Conservation (phyloP, 1,284 basidiomycete genomes). For the Trametes hirsuta region DNA sequence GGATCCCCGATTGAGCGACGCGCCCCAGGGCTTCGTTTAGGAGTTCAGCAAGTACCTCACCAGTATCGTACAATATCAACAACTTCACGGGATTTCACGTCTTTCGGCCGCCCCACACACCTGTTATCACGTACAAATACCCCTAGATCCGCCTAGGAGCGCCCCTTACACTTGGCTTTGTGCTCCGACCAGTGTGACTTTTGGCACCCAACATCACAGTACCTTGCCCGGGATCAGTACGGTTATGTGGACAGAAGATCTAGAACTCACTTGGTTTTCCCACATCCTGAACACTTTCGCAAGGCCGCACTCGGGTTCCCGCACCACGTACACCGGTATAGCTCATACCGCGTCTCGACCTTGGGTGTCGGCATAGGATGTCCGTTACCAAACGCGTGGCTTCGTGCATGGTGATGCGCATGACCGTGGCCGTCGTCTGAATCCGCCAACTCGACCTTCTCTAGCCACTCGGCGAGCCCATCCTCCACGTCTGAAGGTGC, state of each 20-base stretch:
- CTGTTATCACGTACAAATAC: no score
- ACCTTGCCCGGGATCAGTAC: slow-evolving; percentile 36
- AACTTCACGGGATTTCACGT: no score
- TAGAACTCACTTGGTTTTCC: slow-evolving; percentile 43
- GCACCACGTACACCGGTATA: slow-evolving; percentile 63
- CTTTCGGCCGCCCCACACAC: no score
- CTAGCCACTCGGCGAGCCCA: slow-evolving; percentile 41
- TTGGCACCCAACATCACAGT: slow-evolving; percentile 54
- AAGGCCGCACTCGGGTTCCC: slow-evolving; percentile 58
- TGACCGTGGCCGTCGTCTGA: slow-evolving; percentile 14
- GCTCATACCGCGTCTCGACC: background rate
- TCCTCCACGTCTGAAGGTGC: slow-evolving; percentile 46
- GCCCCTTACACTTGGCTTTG: slow-evolving; percentile 25
- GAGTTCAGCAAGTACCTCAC: no score
- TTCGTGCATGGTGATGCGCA: background rate
- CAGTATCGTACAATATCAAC: no score
- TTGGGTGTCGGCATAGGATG: no score
- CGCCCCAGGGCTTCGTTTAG: no score
- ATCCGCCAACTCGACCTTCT: slow-evolving; percentile 22
- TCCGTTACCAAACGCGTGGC: no score
- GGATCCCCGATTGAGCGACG: no score
- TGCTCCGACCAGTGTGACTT: slow-evolving; percentile 49
- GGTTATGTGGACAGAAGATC: background rate
- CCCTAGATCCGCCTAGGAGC: no score
- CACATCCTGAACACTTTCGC: slow-evolving; percentile 35